Percentiles rank a stretch among this genome's conserved stretches.
Conservation (phyloP, 2,329 filamentous ascomycete genomes). For the Lasiodiplodia sp. region DNA sequence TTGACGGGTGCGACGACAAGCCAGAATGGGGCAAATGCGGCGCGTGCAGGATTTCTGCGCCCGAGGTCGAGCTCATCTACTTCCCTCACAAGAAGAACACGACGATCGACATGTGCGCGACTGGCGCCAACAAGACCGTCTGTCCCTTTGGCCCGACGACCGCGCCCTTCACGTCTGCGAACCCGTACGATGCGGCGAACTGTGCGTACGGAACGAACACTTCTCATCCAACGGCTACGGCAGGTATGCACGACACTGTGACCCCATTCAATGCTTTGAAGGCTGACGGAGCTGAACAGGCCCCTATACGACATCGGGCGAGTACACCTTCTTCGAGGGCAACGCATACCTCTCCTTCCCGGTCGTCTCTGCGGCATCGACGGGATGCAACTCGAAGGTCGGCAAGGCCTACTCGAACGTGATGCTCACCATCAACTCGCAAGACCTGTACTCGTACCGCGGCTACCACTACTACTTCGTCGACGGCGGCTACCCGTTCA, state of each 20-base stretch:
- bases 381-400: slow-evolving; percentile 3
- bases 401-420: slow-evolving; percentile 10
- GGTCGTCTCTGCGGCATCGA: not conserved
- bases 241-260: not conserved
- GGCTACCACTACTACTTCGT: slow-evolving; percentile 21
- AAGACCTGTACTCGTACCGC: slow-evolving; percentile 4
- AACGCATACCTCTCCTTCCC: slow-evolving; percentile 23
- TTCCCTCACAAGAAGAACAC: slow-evolving; percentile 9
- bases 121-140: not conserved
- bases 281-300: not conserved
- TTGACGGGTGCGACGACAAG: slow-evolving; percentile 3
- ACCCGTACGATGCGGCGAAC: slow-evolving; percentile 17
- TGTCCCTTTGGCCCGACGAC: slow-evolving; percentile 23
- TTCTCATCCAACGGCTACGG: not conserved
- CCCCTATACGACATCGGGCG: slow-evolving; percentile 5
- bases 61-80: slow-evolving; percentile 21
- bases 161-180: slow-evolving; percentile 11
- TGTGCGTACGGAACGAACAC: slow-evolving; percentile 24
- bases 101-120: slow-evolving; percentile 3
- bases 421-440: slow-evolving; percentile 11
- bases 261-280: not conserved
- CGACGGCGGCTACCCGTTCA: slow-evolving; percentile 12
- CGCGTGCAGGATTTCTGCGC: not conserved
- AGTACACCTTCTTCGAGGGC: slow-evolving; percentile 17
- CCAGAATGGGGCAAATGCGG: slow-evolving; percentile 5